phyloP scores from a whole-genome alignment of 169 alveolate genomes.

The Babesia ovis region DNA sequence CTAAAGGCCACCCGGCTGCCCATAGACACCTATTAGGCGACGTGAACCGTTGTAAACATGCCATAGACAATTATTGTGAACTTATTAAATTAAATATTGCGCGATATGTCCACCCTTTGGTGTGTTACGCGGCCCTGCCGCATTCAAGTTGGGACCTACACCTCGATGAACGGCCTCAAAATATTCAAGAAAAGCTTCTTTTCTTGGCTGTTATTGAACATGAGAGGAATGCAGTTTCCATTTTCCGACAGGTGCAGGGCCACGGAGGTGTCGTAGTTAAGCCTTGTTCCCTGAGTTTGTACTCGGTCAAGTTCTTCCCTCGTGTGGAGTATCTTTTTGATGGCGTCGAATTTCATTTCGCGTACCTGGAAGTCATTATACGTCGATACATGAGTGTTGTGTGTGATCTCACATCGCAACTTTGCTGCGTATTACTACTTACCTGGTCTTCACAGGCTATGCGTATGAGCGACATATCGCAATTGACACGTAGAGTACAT shows the following conservation, averaged over 20 bases:
- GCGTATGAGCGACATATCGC: conserved; percentile 29
- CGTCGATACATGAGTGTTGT: not conserved
- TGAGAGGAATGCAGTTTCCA: conserved; percentile 85
- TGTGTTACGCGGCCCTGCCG: conserved; percentile 35
- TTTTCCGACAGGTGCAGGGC: conserved; percentile 84
- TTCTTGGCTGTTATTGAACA: conserved; percentile 78
- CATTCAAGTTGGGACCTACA: conserved; percentile 45
- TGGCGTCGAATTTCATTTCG: conserved; percentile 74
- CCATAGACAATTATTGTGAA: not conserved
- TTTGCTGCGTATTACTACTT: not conserved
- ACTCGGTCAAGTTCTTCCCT: conserved; percentile 82
- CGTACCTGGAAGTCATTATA: conserved; percentile 58
- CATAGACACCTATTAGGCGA: not conserved
- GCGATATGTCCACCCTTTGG: conserved; percentile 20
- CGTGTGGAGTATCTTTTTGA: conserved; percentile 77
- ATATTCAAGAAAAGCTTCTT: conserved; percentile 76
- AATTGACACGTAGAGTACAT: conserved; percentile 57
- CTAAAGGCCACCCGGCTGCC: conserved; percentile 8
- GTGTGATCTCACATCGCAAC: not conserved
- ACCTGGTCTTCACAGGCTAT: conserved; percentile 69
- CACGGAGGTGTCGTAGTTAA: conserved; percentile 77
- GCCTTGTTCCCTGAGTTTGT: conserved; percentile 78
- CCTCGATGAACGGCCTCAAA: conserved; percentile 70
- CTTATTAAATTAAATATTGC: not conserved
- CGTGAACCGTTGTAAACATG: not conserved